Evolutionary conservation across 1,139 yeast genomes (phyloP).

Genomic region (Wickerhamiella infanticola): DNA sequence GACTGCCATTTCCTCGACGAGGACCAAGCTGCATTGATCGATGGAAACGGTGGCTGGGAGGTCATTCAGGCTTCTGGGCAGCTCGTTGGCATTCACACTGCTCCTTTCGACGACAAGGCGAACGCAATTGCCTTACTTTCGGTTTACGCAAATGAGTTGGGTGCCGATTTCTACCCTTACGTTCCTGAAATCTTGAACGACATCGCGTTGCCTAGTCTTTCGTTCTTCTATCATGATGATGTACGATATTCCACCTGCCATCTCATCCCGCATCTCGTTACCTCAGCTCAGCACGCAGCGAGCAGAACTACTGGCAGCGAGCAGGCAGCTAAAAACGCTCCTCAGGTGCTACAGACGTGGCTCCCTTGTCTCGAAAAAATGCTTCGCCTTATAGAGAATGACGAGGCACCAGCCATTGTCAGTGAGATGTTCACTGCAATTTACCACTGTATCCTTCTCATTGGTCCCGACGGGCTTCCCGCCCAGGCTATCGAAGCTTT

Average conservation of each 20-base stretch:
- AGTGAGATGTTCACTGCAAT: slow-evolving; percentile 68
- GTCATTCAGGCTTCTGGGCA: slow-evolving; percentile 83
- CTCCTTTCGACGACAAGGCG: slow-evolving; percentile 81
- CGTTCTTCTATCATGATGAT: slow-evolving; percentile 85
- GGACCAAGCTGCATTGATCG: slow-evolving; percentile 68
- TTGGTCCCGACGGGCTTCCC: slow-evolving; percentile 46
- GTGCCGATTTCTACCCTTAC: slow-evolving; percentile 70
- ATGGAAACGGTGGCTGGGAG: slow-evolving; percentile 88
- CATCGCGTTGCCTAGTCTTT: slow-evolving; percentile 75
- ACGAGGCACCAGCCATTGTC: slow-evolving; percentile 33
- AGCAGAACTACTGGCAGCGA: slow-evolving; percentile 15
- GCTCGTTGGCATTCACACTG: slow-evolving; percentile 87
- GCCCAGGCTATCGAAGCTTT: slow-evolving; percentile 42
- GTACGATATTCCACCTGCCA: slow-evolving; percentile 84
- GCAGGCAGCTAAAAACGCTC: slow-evolving; percentile 33
- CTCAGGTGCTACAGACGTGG: slow-evolving; percentile 54
- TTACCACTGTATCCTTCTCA: slow-evolving; percentile 47
- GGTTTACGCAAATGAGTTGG: slow-evolving; percentile 75
- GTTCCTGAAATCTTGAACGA: slow-evolving; percentile 65
- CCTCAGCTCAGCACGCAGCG: slow-evolving; percentile 32
- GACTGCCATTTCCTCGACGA: slow-evolving; percentile 75
- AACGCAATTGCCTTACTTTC: slow-evolving; percentile 79
- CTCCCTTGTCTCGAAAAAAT: slow-evolving; percentile 51
- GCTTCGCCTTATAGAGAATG: slow-evolving; percentile 52
- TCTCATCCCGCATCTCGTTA: slow-evolving; percentile 61